Evolutionary conservation across 306 rosid genomes (phyloP).

Genomic region (Begonia loranthoides): DNA sequence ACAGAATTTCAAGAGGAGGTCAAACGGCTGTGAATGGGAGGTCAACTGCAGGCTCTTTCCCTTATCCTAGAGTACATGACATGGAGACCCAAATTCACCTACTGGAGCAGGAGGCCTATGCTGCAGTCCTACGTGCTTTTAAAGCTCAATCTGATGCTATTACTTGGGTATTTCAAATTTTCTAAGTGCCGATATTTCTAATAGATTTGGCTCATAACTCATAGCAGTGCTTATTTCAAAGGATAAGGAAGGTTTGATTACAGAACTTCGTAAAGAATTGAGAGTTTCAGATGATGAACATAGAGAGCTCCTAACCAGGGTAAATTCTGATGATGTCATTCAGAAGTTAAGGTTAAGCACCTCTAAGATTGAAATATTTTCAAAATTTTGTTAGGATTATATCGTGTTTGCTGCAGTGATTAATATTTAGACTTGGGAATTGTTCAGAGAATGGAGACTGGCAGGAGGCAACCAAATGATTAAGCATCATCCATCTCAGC

Average conservation of each 20-base stretch:
- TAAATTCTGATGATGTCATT: conserved; percentile 36
- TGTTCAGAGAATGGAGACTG: conserved; percentile 86
- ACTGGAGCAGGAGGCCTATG: conserved; percentile 40
- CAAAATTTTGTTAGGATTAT: neutral
- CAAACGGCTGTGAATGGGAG: conserved; percentile 30
- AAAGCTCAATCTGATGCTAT: conserved; percentile 48
- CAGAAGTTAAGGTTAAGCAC: conserved; percentile 26
- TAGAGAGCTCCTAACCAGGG: conserved; percentile 37
- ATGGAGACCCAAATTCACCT: conserved; percentile 44
- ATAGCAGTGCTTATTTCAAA: conserved; percentile 1
- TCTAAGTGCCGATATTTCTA: neutral
- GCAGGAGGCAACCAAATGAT: conserved; percentile 54
- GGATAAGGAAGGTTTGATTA: conserved; percentile 41
- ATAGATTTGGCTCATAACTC: no score
- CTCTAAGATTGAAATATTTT: neutral
- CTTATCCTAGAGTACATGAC: conserved; percentile 23
- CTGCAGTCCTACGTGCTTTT: conserved; percentile 37
- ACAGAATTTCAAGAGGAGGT: conserved; percentile 32
- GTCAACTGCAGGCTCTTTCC: conserved; percentile 22
- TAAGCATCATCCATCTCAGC: conserved; percentile 10
- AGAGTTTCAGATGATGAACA: conserved; percentile 43
- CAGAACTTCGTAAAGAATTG: conserved; percentile 40
- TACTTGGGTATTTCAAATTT: conserved; percentile 29
- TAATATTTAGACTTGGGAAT: conserved; percentile 12
- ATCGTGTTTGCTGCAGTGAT: neutral